Percentiles rank a stretch among this genome's conserved stretches.
Conservation (phyloP, 2,329 filamentous ascomycete genomes). For the Cordyceps farinosa region DNA sequence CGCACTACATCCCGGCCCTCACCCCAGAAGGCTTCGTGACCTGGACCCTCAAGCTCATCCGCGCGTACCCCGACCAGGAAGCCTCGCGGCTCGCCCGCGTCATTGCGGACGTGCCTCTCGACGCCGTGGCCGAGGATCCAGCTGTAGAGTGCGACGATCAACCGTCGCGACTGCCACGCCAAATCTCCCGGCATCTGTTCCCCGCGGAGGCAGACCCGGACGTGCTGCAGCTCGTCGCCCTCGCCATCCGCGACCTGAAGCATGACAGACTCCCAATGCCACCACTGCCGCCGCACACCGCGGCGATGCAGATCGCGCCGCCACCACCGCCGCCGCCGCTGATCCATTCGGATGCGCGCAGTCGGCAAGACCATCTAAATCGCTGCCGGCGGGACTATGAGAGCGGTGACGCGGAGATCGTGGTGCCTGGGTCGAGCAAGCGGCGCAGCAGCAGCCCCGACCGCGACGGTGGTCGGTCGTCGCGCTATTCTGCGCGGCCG, state of each 20-base stretch:
- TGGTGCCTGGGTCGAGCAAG: background rate
- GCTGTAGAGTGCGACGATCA: slow-evolving; percentile 57
- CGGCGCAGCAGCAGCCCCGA: background rate
- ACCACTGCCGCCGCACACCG: background rate
- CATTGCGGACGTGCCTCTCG: slow-evolving; percentile 67
- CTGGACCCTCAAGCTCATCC: slow-evolving; percentile 71
- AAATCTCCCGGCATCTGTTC: slow-evolving; percentile 70
- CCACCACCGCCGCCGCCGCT: background rate
- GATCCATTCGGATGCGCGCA: slow-evolving; percentile 7
- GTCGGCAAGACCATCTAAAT: slow-evolving; percentile 1
- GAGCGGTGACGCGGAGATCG: background rate
- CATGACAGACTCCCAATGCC: background rate
- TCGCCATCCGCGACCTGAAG: slow-evolving; percentile 51
- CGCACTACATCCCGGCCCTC: slow-evolving; percentile 59
- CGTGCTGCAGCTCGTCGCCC: slow-evolving; percentile 57
- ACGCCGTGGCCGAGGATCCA: slow-evolving; percentile 33
- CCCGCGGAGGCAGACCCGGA: slow-evolving; percentile 56
- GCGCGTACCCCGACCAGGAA: slow-evolving; percentile 73
- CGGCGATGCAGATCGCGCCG: too few species aligned
- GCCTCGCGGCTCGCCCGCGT: slow-evolving; percentile 66
- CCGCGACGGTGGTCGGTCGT: background rate
- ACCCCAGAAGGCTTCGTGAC: slow-evolving; percentile 64
- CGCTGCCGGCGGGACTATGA: slow-evolving; percentile 1
- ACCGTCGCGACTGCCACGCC: slow-evolving; percentile 73
- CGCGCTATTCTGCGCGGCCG: background rate